phyloP scores from a whole-genome alignment of 1,284 basidiomycete species.

The Cryptococcus sp. region DNA sequence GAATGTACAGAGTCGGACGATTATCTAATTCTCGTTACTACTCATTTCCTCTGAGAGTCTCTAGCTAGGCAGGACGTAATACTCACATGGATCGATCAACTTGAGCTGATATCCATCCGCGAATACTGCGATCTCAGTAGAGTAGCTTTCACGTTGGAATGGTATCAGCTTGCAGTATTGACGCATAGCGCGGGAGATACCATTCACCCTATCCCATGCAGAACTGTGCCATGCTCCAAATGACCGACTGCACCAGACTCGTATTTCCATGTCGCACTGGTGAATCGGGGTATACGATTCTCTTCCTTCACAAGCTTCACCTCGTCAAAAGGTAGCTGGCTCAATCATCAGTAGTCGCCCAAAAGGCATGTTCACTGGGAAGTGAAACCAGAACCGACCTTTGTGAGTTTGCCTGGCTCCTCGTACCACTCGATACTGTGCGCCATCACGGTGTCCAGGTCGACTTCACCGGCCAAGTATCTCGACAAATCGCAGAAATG shows the following conservation, averaged over 20 bases:
- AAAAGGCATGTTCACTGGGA: background rate
- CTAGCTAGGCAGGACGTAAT: no score
- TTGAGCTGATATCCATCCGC: constrained; percentile 76
- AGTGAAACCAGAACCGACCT: background rate
- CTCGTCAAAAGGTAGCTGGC: constrained; percentile 18
- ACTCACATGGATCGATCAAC: constrained; percentile 67
- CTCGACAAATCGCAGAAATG: constrained; percentile 77
- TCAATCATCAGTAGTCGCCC: background rate
- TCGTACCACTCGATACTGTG: constrained; percentile 86
- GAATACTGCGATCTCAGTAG: constrained; percentile 78
- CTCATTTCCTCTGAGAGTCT: background rate
- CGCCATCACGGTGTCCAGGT: constrained; percentile 73
- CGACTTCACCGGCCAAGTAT: constrained; percentile 94
- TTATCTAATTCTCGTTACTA: constrained; percentile 41
- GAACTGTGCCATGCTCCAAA: constrained; percentile 75
- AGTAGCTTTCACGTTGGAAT: constrained; percentile 65
- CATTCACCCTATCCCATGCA: constrained; percentile 69
- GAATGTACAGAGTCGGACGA: constrained; percentile 71
- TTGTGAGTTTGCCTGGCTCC: constrained; percentile 72
- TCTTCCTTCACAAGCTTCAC: constrained; percentile 34
- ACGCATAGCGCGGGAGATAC: background rate
- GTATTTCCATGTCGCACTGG: constrained; percentile 63
- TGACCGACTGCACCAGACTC: constrained; percentile 82
- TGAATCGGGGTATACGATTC: constrained; percentile 40
- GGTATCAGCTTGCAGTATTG: no score